Conservation (phyloP, 257 asterid genomes). For the Solanum paucissectum region DNA sequence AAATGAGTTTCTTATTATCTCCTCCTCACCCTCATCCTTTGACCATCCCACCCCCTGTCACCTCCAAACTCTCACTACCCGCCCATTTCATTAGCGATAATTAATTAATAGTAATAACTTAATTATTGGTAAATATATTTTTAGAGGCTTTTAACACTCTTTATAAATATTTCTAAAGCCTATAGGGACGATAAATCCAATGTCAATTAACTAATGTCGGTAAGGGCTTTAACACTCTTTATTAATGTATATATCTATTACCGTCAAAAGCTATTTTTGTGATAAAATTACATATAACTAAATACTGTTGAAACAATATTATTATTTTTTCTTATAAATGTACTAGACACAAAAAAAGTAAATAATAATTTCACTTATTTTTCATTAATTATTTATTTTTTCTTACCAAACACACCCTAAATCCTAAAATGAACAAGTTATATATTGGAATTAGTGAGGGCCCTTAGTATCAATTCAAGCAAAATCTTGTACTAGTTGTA, state of each 20-base stretch:
- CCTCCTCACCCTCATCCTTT: neutral
- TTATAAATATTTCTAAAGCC: too few species aligned
- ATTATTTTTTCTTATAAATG: too few species aligned
- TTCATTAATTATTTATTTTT: neutral
- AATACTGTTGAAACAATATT: too few species aligned
- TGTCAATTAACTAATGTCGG: too few species aligned
- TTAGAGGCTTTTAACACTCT: too few species aligned
- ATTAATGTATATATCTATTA: too few species aligned
- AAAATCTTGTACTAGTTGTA: slow-evolving; percentile 34
- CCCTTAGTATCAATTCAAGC: slow-evolving; percentile 24
- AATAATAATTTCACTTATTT: neutral
- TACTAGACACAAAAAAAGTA: neutral
- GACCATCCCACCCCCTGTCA: neutral
- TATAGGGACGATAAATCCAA: too few species aligned
- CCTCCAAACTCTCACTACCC: neutral
- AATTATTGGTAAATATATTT: too few species aligned
- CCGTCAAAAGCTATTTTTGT: too few species aligned
- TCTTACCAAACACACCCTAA: neutral
- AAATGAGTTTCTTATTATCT: neutral
- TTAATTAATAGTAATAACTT: too few species aligned
- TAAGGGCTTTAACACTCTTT: too few species aligned
- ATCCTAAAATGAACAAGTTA: neutral
- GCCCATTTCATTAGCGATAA: rapidly evolving
- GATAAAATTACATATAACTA: too few species aligned
- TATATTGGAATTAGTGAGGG: slow-evolving; percentile 5